Percentiles rank a stretch among this genome's conserved stretches.
Evolutionary conservation across 306 rosid genomes (phyloP).

Genomic region (Rosa chinensis): DNA sequence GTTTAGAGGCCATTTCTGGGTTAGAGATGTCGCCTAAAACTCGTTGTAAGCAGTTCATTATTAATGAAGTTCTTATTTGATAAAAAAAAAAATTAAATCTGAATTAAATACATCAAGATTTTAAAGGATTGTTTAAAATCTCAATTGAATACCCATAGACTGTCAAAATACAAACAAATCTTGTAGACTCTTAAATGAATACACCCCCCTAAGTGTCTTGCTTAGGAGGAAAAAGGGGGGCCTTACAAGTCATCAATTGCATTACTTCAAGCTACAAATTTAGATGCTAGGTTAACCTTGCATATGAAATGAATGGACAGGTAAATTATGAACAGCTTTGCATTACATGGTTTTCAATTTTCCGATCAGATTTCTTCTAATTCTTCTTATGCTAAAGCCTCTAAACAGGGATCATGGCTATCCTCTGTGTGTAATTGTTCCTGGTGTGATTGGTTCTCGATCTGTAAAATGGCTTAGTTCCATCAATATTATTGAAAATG

Average conservation of each 20-base stretch:
- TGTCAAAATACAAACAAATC: too few species aligned
- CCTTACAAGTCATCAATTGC: slow-evolving; percentile 93
- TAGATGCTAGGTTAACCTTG: slow-evolving; percentile 88
- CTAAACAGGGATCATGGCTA: slow-evolving; percentile 93
- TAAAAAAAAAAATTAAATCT: too few species aligned
- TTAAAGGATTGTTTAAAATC: too few species aligned
- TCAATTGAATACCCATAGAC: too few species aligned
- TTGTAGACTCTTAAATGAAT: too few species aligned
- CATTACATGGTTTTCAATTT: background rate
- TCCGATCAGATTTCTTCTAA: background rate
- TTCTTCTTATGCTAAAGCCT: slow-evolving; percentile 40
- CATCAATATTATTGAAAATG: slow-evolving; percentile 59
- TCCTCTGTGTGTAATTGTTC: slow-evolving; percentile 81
- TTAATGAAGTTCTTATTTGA: too few species aligned
- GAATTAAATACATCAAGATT: too few species aligned
- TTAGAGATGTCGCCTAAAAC: too few species aligned
- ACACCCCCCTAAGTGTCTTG: background rate
- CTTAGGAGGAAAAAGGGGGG: slow-evolving; percentile 85
- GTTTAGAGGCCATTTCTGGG: too few species aligned
- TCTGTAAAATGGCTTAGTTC: slow-evolving; percentile 92
- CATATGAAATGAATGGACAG: slow-evolving; percentile 96
- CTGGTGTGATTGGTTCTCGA: slow-evolving; percentile 94
- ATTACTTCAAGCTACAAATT: slow-evolving; percentile 75
- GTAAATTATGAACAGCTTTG: slow-evolving; percentile 41
- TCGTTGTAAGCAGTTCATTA: too few species aligned